Base-by-base conservation (phyloP, 75 land plant genomes). In the Adiantum capillusveneris region DNA sequence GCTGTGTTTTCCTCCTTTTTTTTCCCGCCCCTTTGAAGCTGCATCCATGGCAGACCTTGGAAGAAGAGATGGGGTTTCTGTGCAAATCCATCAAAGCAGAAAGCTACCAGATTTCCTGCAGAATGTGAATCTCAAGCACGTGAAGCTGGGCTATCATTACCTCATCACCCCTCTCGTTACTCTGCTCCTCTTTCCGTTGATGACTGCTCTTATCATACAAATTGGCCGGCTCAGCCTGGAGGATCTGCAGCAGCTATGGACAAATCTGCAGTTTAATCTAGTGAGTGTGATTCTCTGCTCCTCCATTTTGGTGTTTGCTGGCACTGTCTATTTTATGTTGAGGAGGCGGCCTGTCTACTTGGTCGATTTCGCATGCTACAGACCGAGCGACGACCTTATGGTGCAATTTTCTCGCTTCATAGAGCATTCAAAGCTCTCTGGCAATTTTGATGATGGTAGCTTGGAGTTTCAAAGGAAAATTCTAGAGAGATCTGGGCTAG, bases 61-160 rank as follows among this genome's bases (percentile, higher is more conserved):
- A n/a, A n/a, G n/a, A n/a, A n/a, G n/a, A n/a, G n/a, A n/a, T n/a
- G n/a, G n/a, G n/a, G n/a, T n/a, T n/a, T n/a, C n/a, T n/a, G n/a
- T n/a, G n/a, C n/a, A n/a, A n/a, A n/a, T n/a, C n/a, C n/a, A n/a
- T n/a, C n/a, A n/a, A n/a, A n/a, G 43, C 51, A 12, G 83, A 24
- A 60, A 69, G 39, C 60, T 82, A 0, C 85, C 85, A 25, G 85
- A 82, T 58, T 82, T 82, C 67, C 44, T 82, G 44, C 85, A 80
- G 75, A 79, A 74, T 24, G 85, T 82, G 28, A 82, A 82, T 26
- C 67, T 82, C 34, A 82, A 75, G 65, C 68, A 82, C 41, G 85
- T 82, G 55, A 82, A 82, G 58, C 75, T 82, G 11, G 85, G 85
- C 17, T 82, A 82, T 65, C 85, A 82, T 54, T 78, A 81, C 50